Conservation (phyloP, 768 basidiomycete genomes). For the Xerocomus brunneocitrinus region DNA sequence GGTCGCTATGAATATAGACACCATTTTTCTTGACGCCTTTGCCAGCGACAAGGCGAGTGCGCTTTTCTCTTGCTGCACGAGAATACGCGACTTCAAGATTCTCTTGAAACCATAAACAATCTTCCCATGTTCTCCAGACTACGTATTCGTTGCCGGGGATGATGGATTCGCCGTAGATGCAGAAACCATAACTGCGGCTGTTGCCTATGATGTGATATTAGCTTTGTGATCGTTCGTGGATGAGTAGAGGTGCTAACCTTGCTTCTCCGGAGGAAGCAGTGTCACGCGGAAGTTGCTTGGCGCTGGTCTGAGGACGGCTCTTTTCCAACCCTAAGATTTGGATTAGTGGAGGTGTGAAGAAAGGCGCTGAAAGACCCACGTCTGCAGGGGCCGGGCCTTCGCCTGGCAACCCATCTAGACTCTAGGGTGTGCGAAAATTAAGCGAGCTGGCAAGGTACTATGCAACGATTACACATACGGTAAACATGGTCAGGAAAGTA, state of each 20-base stretch:
- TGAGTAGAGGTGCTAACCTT: constrained; percentile 36
- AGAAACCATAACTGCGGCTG: constrained; percentile 58
- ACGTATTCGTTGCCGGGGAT: constrained; percentile 51
- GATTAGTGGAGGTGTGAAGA: not conserved
- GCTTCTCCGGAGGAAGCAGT: constrained; percentile 54
- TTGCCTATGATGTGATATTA: constrained; percentile 36
- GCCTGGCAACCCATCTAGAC: not conserved
- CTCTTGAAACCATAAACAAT: constrained; percentile 75
- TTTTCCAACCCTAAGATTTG: constrained; percentile 48
- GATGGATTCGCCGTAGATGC: constrained; percentile 40
- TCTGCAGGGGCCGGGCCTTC: constrained; percentile 20
- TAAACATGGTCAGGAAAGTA: constrained; percentile 1
- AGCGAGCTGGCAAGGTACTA: not conserved
- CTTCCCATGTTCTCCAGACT: constrained; percentile 79
- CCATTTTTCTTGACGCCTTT: constrained; percentile 73
- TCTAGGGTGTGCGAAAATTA: constrained; percentile 8
- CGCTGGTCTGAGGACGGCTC: constrained; percentile 55
- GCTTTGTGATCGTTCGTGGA: not conserved
- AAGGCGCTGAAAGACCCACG: constrained; percentile 15
- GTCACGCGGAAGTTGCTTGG: constrained; percentile 59
- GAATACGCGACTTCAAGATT: constrained; percentile 61
- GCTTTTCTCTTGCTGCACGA: constrained; percentile 61
- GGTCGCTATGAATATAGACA: constrained; percentile 63
- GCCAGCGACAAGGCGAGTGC: constrained; percentile 59
- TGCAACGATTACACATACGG: constrained; percentile 10